Evolutionary conservation across 164 flowering plant species (phyloP).

Genomic region (Nelumbo lutea): DNA sequence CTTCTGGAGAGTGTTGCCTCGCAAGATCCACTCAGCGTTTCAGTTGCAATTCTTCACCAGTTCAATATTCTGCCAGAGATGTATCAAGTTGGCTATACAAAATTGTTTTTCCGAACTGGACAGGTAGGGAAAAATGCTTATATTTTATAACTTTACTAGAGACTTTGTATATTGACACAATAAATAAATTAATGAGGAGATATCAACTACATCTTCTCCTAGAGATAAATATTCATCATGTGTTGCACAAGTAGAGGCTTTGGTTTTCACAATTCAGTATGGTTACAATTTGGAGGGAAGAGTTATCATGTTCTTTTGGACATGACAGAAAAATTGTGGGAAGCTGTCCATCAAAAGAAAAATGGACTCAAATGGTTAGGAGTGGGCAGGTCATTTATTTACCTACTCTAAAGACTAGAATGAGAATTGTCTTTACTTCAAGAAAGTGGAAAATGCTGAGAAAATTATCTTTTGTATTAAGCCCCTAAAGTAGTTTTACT

Average conservation of each 20-base stretch:
- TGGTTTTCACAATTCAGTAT: not conserved
- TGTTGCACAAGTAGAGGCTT: not conserved
- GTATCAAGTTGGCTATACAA: conserved; percentile 99
- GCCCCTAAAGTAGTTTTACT: too few species aligned
- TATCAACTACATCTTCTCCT: too few species aligned
- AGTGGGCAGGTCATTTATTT: too few species aligned
- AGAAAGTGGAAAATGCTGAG: not conserved
- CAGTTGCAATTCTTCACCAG: conserved; percentile 97
- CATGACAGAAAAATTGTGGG: too few species aligned
- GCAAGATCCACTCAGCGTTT: conserved; percentile 93
- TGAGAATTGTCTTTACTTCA: not conserved
- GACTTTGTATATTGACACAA: too few species aligned
- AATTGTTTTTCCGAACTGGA: conserved; percentile 95
- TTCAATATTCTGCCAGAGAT: conserved; percentile 89
- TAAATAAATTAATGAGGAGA: too few species aligned
- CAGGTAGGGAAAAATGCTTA: conserved; percentile 46
- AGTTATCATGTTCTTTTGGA: too few species aligned
- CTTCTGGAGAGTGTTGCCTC: conserved; percentile 73
- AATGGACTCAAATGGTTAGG: too few species aligned
- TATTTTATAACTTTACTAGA: not conserved
- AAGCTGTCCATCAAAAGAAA: too few species aligned
- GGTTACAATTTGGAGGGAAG: not conserved
- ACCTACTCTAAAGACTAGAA: too few species aligned
- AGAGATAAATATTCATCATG: not conserved
- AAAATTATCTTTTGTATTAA: not conserved